Conservation (phyloP, 306 rosid genomes). For the Quercus variabilis region DNA sequence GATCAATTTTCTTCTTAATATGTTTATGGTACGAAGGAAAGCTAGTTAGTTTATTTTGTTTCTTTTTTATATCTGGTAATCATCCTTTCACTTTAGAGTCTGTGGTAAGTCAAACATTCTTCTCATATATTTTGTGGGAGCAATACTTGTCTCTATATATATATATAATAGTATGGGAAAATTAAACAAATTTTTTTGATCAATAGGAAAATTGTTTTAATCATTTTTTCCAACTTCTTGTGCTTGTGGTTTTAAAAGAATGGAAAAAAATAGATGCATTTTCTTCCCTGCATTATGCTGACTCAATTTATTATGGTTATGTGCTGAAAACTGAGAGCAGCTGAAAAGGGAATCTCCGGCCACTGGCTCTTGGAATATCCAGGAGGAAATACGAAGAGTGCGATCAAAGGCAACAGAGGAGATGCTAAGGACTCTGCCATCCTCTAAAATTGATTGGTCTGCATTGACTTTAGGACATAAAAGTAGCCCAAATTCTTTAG, state of each 20-base stretch:
- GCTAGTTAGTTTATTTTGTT: background rate
- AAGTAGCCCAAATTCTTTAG: conserved; percentile 33
- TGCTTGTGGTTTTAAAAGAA: background rate
- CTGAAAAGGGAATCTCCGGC: conserved; percentile 59
- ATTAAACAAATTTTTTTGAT: background rate
- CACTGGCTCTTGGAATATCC: conserved; percentile 91
- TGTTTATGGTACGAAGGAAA: background rate
- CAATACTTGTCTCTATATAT: too few species aligned
- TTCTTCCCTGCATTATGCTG: background rate
- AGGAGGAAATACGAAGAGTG: conserved; percentile 90
- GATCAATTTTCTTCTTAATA: too few species aligned
- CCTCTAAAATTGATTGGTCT: conserved; percentile 71
- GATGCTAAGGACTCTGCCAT: conserved; percentile 73
- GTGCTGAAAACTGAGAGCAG: conserved; percentile 44
- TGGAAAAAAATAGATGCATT: background rate
- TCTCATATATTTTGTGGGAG: background rate
- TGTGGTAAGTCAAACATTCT: background rate
- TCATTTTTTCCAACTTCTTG: background rate
- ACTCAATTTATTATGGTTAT: background rate
- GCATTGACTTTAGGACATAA: conserved; percentile 40
- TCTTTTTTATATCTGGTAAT: background rate
- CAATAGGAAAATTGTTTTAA: background rate
- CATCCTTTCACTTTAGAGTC: background rate
- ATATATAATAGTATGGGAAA: background rate
- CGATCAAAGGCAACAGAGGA: conserved; percentile 93